phyloP scores from a whole-genome alignment of 1,284 basidiomycete species.

The Apiotrichum domesticum region DNA sequence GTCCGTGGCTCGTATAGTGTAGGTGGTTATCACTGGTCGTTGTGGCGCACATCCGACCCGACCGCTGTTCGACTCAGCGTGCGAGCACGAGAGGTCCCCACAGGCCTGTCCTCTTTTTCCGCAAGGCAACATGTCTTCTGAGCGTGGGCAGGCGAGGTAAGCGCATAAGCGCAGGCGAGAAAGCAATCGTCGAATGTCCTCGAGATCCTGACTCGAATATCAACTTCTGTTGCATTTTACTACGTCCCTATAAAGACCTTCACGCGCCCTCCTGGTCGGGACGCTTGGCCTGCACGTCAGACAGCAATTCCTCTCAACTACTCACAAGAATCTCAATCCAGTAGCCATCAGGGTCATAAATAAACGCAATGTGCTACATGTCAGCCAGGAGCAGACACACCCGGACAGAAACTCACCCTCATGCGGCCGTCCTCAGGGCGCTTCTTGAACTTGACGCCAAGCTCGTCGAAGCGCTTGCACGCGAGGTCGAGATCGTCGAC shows the following conservation, averaged over 20 bases:
- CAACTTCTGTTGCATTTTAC: too few species aligned
- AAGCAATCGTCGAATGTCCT: too few species aligned
- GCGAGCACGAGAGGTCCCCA: too few species aligned
- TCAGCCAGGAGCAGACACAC: neutral
- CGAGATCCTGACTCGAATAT: too few species aligned
- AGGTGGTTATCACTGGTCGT: too few species aligned
- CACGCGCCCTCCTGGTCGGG: conserved; percentile 13
- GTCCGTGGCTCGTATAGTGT: too few species aligned
- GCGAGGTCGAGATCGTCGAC: conserved; percentile 79
- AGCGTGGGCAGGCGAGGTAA: too few species aligned
- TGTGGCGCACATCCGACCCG: too few species aligned
- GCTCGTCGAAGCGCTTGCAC: conserved; percentile 73
- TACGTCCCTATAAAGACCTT: neutral
- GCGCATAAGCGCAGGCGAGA: too few species aligned
- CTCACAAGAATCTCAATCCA: conserved; percentile 51
- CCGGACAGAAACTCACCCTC: conserved; percentile 56
- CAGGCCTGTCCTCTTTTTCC: too few species aligned
- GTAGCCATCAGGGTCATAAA: conserved; percentile 74
- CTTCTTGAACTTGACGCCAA: conserved; percentile 86
- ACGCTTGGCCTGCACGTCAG: conserved; percentile 1
- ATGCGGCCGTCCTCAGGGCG: conserved; percentile 77
- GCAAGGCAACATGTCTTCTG: too few species aligned
- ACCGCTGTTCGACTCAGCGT: too few species aligned
- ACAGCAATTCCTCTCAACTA: neutral
- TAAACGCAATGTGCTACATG: conserved; percentile 58